phyloP scores from a whole-genome alignment of 2,329 filamentous ascomycete species.

The Exophiala bonariae region DNA sequence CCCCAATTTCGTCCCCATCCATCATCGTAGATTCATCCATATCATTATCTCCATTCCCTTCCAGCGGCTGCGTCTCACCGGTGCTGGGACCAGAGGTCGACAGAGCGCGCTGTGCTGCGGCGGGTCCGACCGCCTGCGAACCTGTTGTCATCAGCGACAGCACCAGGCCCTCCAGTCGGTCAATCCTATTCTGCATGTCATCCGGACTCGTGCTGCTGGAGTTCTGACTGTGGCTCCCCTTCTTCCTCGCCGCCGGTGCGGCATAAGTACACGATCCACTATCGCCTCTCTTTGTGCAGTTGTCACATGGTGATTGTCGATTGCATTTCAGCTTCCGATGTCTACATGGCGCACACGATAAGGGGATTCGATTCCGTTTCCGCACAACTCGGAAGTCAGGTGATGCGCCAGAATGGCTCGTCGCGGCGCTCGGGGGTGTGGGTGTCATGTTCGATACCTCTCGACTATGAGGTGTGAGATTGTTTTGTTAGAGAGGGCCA shows the following conservation, averaged over 20 bases:
- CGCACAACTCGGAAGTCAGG: conserved; percentile 87
- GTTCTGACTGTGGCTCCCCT: conserved; percentile 58
- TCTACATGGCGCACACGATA: conserved; percentile 89
- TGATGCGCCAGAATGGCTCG: conserved; percentile 70
- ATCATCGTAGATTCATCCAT: conserved; percentile 33
- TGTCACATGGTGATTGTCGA: conserved; percentile 85
- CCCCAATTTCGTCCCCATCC: conserved; percentile 55
- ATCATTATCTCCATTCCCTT: conserved; percentile 36
- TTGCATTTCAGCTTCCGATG: conserved; percentile 97
- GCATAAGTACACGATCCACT: conserved; percentile 83
- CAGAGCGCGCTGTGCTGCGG: conserved; percentile 56
- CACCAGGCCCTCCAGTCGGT: conserved; percentile 88
- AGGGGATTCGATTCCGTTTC: conserved; percentile 85
- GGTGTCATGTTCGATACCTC: conserved; percentile 64
- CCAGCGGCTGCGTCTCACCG: conserved; percentile 40
- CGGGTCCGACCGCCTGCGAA: conserved; percentile 58
- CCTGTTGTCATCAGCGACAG: conserved; percentile 92
- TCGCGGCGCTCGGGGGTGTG: conserved; percentile 74
- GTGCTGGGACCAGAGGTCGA: conserved; percentile 37
- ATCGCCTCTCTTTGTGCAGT: conserved; percentile 86
- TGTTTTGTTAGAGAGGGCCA: too few relatives aligned
- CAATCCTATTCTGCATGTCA: conserved; percentile 98
- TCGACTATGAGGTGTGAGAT: too few relatives aligned
- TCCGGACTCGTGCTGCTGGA: conserved; percentile 64
- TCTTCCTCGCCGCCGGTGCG: conserved; percentile 68